phyloP scores from a whole-genome alignment of 805 yeast species.

The Kluyveromyces nonfermentans region DNA sequence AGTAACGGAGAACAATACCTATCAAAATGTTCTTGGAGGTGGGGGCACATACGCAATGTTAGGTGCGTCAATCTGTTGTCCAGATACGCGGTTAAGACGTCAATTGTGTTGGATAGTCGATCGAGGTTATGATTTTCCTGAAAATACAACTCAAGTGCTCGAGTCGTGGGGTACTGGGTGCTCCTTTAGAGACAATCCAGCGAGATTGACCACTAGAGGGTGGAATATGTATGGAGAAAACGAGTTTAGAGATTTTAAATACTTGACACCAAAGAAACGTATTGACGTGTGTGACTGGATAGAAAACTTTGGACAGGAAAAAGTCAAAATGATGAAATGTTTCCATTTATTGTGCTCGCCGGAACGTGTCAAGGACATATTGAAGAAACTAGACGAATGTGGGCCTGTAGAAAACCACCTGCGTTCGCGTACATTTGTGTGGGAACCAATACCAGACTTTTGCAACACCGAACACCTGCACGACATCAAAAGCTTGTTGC shows the following conservation, averaged over 20 bases:
- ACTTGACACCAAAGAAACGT: slow-evolving; percentile 52
- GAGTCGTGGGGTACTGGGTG: slow-evolving; percentile 55
- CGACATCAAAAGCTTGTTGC: slow-evolving; percentile 12
- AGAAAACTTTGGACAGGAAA: slow-evolving; percentile 23
- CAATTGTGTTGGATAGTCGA: slow-evolving; percentile 66
- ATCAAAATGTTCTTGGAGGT: slow-evolving; percentile 65
- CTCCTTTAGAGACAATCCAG: slow-evolving; percentile 40
- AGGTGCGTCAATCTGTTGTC: slow-evolving; percentile 57
- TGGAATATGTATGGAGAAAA: slow-evolving; percentile 62
- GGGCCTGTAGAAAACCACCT: slow-evolving; percentile 7
- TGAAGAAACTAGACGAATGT: slow-evolving; percentile 24
- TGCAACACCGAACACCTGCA: slow-evolving; percentile 46
- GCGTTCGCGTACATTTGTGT: slow-evolving; percentile 36
- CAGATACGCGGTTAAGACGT: slow-evolving; percentile 23
- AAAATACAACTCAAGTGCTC: slow-evolving; percentile 34
- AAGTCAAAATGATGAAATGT: slow-evolving; percentile 30
- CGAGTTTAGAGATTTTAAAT: slow-evolving; percentile 54
- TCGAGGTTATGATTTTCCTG: slow-evolving; percentile 71
- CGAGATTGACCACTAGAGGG: slow-evolving; percentile 68
- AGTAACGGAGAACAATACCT: slow-evolving; percentile 32
- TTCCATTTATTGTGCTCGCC: slow-evolving; percentile 74
- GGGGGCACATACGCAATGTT: slow-evolving; percentile 77
- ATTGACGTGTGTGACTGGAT: slow-evolving; percentile 45
- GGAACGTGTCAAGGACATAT: slow-evolving; percentile 42
- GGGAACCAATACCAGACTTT: slow-evolving; percentile 83